Conservation (phyloP, 2,329 filamentous ascomycete genomes). For the Trichoderma afroharzianum region DNA sequence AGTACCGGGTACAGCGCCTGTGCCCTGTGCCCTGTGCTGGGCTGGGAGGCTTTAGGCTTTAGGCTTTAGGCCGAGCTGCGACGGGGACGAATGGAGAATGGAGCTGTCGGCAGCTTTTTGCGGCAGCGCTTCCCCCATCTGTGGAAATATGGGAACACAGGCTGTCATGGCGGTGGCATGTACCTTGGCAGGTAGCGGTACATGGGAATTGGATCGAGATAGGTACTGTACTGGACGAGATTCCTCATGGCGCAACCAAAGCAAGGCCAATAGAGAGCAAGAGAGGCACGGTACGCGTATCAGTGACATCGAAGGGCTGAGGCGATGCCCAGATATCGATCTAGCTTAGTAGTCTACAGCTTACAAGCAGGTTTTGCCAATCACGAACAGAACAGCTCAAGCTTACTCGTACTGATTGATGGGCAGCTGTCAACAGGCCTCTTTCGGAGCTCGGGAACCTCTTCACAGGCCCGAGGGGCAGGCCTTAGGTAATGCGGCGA, state of each 20-base stretch:
- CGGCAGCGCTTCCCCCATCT: not conserved
- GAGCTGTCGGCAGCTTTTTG: not conserved
- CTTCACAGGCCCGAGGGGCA: not conserved
- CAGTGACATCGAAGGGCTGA: not conserved
- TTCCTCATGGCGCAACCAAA: not conserved
- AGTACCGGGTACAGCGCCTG: not conserved
- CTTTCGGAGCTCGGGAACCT: not conserved
- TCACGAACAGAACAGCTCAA: not conserved
- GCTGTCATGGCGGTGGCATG: not conserved
- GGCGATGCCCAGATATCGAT: not conserved
- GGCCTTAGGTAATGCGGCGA: not conserved
- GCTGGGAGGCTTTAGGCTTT: not conserved
- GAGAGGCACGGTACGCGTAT: not conserved
- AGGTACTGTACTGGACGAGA: too few relatives aligned
- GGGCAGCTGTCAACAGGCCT: not conserved
- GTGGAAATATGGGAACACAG: not conserved
- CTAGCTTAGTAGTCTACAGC: not conserved
- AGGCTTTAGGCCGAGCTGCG: not conserved
- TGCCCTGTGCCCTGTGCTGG: too few relatives aligned
- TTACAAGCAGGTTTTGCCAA: not conserved
- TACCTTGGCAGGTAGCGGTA: not conserved
- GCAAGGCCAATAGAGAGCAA: not conserved
- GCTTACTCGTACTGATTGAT: not conserved
- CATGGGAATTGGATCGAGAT: not conserved
- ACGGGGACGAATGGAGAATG: not conserved